These are phyloP conservation scores for Eimeria praecox DNA, from an alignment of 169 alveolate genomes.

Conservation along the genomic window DNA sequence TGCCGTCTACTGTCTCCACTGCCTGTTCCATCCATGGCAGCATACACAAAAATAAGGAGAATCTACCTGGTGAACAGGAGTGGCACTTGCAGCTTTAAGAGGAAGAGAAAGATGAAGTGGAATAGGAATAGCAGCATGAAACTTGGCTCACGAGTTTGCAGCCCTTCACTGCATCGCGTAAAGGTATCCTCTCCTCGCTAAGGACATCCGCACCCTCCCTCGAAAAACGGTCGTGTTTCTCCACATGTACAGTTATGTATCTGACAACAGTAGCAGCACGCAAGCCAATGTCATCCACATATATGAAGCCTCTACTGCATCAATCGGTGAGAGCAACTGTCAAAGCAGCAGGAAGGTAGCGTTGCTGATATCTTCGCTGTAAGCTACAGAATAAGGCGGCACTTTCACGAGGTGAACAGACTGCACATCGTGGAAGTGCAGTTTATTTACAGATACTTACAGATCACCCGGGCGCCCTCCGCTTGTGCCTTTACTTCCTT, in stretches of 20 bases:
- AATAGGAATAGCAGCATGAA: neutral
- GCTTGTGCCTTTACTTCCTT: conserved; percentile 21
- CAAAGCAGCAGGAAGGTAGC: neutral
- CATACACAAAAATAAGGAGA: neutral
- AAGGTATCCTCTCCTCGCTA: conserved; percentile 45
- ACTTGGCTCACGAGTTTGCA: conserved; percentile 36
- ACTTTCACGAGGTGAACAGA: neutral
- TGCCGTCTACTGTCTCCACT: conserved; percentile 60
- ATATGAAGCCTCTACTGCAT: neutral
- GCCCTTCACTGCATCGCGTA: conserved; percentile 35
- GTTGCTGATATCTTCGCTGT: too few species aligned
- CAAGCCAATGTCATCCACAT: neutral
- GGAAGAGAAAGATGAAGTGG: neutral
- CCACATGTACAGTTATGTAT: conserved; percentile 28
- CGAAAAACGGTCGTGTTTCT: conserved; percentile 15
- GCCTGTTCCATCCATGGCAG: conserved; percentile 8
- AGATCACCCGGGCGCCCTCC: conserved; percentile 60
- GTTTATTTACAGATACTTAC: neutral
- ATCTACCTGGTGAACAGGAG: neutral
- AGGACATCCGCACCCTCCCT: conserved; percentile 65
- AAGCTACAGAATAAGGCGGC: neutral
- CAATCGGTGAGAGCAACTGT: neutral
- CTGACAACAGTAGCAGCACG: neutral
- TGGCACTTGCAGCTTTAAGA: neutral
- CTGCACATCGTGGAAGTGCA: neutral